These are phyloP conservation scores for Panaeolus papilionaceus DNA, from an alignment of 768 basidiomycete genomes.

Conservation along the genomic window DNA sequence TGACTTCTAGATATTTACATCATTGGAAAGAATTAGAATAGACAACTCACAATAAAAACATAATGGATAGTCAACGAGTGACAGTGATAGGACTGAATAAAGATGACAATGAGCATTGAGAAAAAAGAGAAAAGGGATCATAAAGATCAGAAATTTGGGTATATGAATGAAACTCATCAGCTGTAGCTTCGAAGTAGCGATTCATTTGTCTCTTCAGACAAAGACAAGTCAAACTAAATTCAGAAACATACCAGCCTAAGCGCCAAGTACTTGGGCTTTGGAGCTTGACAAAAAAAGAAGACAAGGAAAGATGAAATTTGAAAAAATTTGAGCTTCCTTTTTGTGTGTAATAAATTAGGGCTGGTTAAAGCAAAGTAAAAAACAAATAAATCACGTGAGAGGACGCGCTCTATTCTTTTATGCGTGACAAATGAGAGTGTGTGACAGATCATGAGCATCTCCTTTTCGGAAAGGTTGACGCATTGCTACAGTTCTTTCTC, in stretches of 20 bases:
- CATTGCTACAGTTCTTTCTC: conserved; percentile 20
- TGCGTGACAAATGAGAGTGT: conserved; percentile 12
- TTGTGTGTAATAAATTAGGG: conserved; percentile 40
- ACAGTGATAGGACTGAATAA: conserved; percentile 14
- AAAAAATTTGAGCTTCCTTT: conserved; percentile 12
- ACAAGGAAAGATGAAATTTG: conserved; percentile 25
- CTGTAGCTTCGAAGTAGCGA: conserved; percentile 87
- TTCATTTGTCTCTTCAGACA: conserved; percentile 74
- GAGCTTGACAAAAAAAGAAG: conserved; percentile 16
- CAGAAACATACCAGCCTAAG: conserved; percentile 20
- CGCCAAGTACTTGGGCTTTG: no score
- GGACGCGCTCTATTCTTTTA: neutral
- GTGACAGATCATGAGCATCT: conserved; percentile 5
- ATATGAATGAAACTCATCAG: conserved; percentile 74
- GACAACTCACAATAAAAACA: conserved; percentile 34
- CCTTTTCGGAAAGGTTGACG: conserved; percentile 5
- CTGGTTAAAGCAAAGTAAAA: conserved; percentile 28
- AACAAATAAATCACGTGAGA: conserved; percentile 16
- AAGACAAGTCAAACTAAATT: conserved; percentile 19
- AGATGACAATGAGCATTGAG: conserved; percentile 14
- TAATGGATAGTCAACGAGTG: neutral
- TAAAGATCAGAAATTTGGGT: conserved; percentile 91
- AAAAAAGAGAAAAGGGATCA: conserved; percentile 22
- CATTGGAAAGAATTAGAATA: conserved; percentile 40
- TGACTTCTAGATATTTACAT: conserved; percentile 88